A percentile compares a stretch with the other conserved stretches of the same genome.
Conservation (phyloP, 768 basidiomycete genomes). For the Leccinellum albellum region DNA sequence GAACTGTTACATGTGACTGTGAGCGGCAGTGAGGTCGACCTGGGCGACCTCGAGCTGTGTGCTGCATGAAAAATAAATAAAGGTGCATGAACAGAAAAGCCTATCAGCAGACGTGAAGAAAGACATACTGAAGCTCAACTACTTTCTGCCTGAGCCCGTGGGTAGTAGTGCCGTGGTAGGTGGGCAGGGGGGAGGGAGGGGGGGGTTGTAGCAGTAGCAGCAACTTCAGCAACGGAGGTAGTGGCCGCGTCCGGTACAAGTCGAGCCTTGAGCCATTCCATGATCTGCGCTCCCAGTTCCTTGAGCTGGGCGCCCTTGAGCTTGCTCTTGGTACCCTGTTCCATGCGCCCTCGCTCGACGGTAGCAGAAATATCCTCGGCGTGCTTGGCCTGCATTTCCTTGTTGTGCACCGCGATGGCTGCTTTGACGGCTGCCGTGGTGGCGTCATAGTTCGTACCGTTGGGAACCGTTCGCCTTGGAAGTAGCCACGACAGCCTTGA, state of each 20-base stretch:
- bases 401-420: conserved; percentile 48
- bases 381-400: conserved; percentile 43
- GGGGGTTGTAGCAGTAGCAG: conserved; percentile 4
- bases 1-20: conserved; percentile 77
- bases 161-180: no score
- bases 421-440: conserved; percentile 48
- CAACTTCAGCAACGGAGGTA: conserved; percentile 25
- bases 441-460: conserved; percentile 26
- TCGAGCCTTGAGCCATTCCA: conserved; percentile 52
- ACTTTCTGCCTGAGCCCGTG: conserved; percentile 65
- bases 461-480: conserved; percentile 36
- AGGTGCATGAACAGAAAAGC: background rate
- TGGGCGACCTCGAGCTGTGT: conserved; percentile 73
- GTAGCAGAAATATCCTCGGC: conserved; percentile 59
- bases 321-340: conserved; percentile 56
- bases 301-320: conserved; percentile 73
- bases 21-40: conserved; percentile 61
- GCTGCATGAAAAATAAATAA: conserved; percentile 33
- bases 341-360: conserved; percentile 65
- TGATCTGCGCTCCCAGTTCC: conserved; percentile 61
- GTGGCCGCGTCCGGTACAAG: conserved; percentile 38
- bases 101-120: background rate
- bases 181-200: no score
- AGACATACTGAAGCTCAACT: conserved; percentile 70
- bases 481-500: conserved; percentile 41